Evolutionary conservation across 2,329 filamentous ascomycete genomes (phyloP), one percentile per base, ranked within the genome.

Genomic region (Calonectria honghensis): DNA sequence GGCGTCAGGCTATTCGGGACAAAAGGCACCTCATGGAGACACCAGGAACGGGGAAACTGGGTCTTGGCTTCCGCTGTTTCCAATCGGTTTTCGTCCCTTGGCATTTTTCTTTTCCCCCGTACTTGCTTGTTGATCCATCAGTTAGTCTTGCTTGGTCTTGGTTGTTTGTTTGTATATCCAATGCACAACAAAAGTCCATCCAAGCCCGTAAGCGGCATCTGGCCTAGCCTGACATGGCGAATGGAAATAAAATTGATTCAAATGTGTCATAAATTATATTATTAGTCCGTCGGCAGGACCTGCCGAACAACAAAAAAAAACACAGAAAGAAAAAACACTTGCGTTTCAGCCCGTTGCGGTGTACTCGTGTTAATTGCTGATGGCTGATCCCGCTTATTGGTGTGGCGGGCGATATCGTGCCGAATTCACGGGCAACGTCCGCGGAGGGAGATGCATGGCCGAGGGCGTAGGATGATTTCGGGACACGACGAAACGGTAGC

Each of bases 21-120:
- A 61, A 63, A 79, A 79, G 76, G 73, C 77, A 81, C 70, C 79
- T 79, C 77, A 79, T 77, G 74, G 78, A 76, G 73, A 73, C 79
- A 74, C 54, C 54, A 68, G 73, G 69, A 61, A 35, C 39, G 52
- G 68, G 72, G 74, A 57, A 68, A 24, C 18, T 66, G 67, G 71
- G 66, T 51, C 41, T 39, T 73, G 67, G 71, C 57, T 67, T 70
- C 69, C 54, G 70, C 51, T 27, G 35, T 35, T 66, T 70, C 70
- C 72, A 70, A 70, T 70, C 61, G 66, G 50, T 61, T 61, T 59
- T 35, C 51, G 61, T 37, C 51, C 51, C 52, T 70, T 35, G 31
- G 13, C 54, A n/a, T 45, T 45, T 48, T 27, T 11, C 45, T 48
- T 48, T n/a, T 32, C 29, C 31, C 32, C 39, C 39, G 14, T 24